Evolutionary conservation across 2,329 filamentous ascomycete species (phyloP).

Genomic region (Colletotrichum melonis): DNA sequence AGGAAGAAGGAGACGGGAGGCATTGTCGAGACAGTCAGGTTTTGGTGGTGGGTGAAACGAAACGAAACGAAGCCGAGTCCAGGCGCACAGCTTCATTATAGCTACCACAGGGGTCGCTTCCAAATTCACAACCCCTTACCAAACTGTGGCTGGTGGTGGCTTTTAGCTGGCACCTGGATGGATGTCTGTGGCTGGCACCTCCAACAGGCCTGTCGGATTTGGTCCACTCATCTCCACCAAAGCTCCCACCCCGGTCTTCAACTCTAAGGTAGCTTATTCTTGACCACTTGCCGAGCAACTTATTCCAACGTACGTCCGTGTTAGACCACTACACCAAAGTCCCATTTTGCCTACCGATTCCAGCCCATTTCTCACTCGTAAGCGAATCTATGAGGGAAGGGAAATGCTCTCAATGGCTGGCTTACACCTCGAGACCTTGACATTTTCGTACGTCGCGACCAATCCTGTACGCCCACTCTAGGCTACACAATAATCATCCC

Average conservation of each 20-base stretch:
- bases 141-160: neutral
- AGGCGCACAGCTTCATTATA: slow-evolving; percentile 18
- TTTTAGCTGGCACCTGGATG: neutral
- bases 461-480: neutral
- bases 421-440: neutral
- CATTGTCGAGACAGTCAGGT: neutral
- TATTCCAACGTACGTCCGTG: slow-evolving; percentile 3
- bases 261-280: neutral
- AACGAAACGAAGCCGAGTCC: slow-evolving; percentile 21
- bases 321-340: neutral
- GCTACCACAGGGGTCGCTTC: slow-evolving; percentile 19
- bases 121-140: neutral
- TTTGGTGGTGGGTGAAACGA: slow-evolving; percentile 8
- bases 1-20: neutral
- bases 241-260: neutral
- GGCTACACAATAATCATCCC: neutral
- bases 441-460: neutral
- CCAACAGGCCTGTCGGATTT: neutral
- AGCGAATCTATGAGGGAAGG: neutral
- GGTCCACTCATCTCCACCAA: neutral
- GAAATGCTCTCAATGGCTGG: neutral
- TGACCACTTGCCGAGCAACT: neutral
- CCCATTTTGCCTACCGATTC: neutral
- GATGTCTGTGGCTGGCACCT: slow-evolving; percentile 10
- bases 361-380: neutral